Evolutionary conservation across 2,329 filamentous ascomycete genomes (phyloP), one percentile per base, ranked within the genome.

Genomic region (Akanthomyces lecanii): DNA sequence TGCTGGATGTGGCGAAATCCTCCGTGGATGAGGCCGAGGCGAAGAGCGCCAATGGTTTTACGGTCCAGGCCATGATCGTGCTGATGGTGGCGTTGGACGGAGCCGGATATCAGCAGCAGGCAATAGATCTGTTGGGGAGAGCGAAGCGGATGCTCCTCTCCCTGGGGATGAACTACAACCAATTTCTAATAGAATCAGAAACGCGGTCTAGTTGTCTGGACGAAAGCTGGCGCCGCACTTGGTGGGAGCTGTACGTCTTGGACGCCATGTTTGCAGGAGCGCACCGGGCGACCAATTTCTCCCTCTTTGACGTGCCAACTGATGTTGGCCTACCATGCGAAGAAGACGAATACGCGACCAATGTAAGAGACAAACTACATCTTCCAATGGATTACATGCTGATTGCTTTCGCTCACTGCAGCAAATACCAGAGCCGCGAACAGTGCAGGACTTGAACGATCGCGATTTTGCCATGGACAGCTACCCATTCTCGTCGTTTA

Each of bases 211-310:
- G 14, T 0, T 77, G 90, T 8, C 71, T 90, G 3, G 88, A 91
- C 70, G 91, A 95, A 73, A 88, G 86, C 72, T 86, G 89, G 82
- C 84, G 90, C 21, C 82, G 91, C 63, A 95, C 90, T 1, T 95
- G 90, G 90, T 95, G 91, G 91, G 89, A 82, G 65, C 68, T 82
- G 23, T 91, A 87, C 69, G 82, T 89, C 11, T 81, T 89, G 11
- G 90, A 93, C 71, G 89, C 88, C 59, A 88, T 93, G 81, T 81
- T 93, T 66, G 88, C 89, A 3, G 89, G 89, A 18, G 61, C 52
- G 16, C 52, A 62, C 10, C 61, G 52, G 21, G 51, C 45, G 1
- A 56, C 51, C 10, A 18, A 21, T 4, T 62, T 62, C 30, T 33
- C 61, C 7, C 44, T 62, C 16, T 52, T 56, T 10, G 44, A 62